Evolutionary conservation across 257 asterid genomes (phyloP), one percentile per base, ranked within the genome.

Genomic region (Vinca minor): DNA sequence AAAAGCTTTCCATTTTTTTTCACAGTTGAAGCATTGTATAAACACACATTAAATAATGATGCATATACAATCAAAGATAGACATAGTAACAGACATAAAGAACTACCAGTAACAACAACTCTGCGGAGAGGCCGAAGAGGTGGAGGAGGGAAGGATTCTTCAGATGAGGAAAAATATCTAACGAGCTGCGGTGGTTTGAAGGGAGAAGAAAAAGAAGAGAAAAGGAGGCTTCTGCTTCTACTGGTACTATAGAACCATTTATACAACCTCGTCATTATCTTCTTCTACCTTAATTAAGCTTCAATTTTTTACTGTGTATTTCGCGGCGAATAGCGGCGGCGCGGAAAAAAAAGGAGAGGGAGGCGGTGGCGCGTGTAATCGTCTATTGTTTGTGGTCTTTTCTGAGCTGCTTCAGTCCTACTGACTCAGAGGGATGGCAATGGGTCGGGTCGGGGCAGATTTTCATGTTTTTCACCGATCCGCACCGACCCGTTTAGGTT

Each of bases 41-140:
- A n/a, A n/a, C n/a, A n/a, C n/a, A n/a, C n/a, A n/a, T n/a, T n/a
- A n/a, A n/a, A n/a, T n/a, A n/a, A n/a, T 1, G 35, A 25, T 29
- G 41, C 61, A 31, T 15, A 55, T 17, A 55, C 2, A n/a, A n/a
- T n/a, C n/a, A n/a, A n/a, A n/a, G n/a, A n/a, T n/a, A n/a, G n/a
- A n/a, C n/a, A n/a, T n/a, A n/a, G n/a, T 5, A 46, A 23, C 14
- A 38, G 20, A 13, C 17, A 34, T 18, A 55, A 48, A 14, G 25
- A 44, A n/a, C 80, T 42, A 87, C 96, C 91, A 67, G 95, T 91
- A 56, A 84, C 85, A 56, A 87, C 96, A 73, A 87, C 95, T 79
- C 97, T 81, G 25, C 91, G 94, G 44, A 62, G 67, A 54, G 78
- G 70, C 26, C 67, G 47, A 53, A 46, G 54, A 18, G 95, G 89